Conservation (phyloP, 495 filamentous ascomycete species). For the Entonaema liquescens region DNA sequence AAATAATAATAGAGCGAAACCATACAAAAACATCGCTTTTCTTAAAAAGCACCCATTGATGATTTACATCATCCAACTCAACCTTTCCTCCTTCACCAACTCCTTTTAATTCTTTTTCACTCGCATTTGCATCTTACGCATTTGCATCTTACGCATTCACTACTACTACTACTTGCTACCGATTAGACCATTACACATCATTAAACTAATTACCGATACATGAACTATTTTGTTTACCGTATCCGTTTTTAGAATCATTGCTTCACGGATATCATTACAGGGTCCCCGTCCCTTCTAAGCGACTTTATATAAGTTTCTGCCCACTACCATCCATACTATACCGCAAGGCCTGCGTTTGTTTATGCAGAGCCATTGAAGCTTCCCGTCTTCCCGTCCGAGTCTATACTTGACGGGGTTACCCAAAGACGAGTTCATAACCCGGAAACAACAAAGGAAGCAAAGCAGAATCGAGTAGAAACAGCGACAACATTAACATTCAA, state of each 20-base stretch:
- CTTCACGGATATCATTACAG: slow-evolving; percentile 5
- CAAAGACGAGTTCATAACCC: slow-evolving; percentile 11
- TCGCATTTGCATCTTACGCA: no score
- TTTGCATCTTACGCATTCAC: slow-evolving; percentile 2
- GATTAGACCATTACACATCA: background rate
- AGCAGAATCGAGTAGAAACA: slow-evolving; percentile 9
- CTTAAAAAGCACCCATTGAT: slow-evolving; percentile 21
- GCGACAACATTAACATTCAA: slow-evolving; percentile 27
- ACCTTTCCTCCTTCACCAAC: slow-evolving; percentile 4
- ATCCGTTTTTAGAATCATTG: slow-evolving; percentile 9
- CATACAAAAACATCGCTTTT: slow-evolving; percentile 47
- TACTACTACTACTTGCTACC: slow-evolving; percentile 7
- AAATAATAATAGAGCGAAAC: slow-evolving; percentile 38
- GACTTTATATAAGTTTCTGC: slow-evolving; percentile 1
- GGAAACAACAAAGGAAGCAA: slow-evolving; percentile 7
- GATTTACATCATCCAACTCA: slow-evolving; percentile 27
- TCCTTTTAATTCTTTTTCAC: slow-evolving; percentile 3
- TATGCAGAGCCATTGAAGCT: slow-evolving; percentile 33
- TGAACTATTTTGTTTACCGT: slow-evolving; percentile 24
- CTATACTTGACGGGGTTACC: background rate
- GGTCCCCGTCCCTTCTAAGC: slow-evolving; percentile 13
- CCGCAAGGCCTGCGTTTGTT: slow-evolving; percentile 25
- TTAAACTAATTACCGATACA: slow-evolving; percentile 16
- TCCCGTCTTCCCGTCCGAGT: slow-evolving; percentile 13
- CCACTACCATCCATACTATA: background rate